Conservation (phyloP, 2,329 filamentous ascomycete species). For the Alternaria alternata region DNA sequence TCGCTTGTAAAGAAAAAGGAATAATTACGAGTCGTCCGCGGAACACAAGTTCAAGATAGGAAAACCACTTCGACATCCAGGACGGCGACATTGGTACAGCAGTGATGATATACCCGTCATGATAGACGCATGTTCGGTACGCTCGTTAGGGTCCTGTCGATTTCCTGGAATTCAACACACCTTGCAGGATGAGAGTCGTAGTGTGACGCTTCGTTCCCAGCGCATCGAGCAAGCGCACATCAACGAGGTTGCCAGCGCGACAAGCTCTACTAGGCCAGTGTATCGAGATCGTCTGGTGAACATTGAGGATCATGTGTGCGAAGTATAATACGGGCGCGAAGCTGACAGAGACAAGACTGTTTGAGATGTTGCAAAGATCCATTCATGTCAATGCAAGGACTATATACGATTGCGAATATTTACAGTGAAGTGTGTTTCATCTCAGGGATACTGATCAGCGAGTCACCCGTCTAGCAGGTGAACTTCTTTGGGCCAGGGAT, state of each 20-base stretch:
- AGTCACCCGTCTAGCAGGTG: slow-evolving; percentile 31
- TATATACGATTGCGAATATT: slow-evolving; percentile 19
- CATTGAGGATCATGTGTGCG: background rate
- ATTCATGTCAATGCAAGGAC: background rate
- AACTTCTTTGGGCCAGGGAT: slow-evolving; percentile 42
- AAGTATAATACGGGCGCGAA: background rate
- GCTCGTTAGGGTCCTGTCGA: background rate
- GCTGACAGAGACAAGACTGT: background rate
- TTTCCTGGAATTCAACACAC: background rate
- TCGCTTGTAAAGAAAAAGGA: background rate
- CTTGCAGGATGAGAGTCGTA: background rate
- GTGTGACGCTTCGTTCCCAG: background rate
- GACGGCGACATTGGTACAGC: background rate
- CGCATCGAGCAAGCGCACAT: background rate
- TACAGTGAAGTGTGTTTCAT: slow-evolving; percentile 9
- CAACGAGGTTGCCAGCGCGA: background rate
- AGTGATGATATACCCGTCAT: background rate
- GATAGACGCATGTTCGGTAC: background rate
- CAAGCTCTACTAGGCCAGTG: background rate
- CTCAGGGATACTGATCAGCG: background rate
- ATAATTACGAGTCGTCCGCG: background rate
- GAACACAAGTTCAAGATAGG: background rate
- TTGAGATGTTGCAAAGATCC: background rate
- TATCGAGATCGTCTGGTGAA: background rate
- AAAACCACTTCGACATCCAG: background rate